A percentile compares a stretch with the other conserved stretches of the same genome.
Conservation (phyloP, 2,329 filamentous ascomycete genomes). For the Zymoseptoria brevis region DNA sequence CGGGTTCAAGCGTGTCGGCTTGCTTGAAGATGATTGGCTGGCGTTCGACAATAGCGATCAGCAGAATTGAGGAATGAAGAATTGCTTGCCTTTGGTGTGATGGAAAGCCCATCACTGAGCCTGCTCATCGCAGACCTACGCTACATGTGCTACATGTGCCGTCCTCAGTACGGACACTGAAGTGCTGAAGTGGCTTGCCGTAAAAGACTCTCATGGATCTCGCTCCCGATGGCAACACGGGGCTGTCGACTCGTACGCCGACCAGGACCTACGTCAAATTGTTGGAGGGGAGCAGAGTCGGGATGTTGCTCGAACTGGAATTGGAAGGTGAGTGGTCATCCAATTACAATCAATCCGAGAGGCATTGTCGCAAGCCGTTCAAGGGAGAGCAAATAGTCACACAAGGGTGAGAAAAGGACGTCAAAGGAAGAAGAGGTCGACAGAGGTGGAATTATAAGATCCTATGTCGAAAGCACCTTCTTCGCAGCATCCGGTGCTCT, state of each 20-base stretch:
- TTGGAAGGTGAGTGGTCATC: no score
- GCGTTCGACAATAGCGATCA: slow-evolving; percentile 6
- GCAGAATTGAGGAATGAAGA: background rate
- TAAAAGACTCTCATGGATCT: background rate
- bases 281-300: no score
- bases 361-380: no score
- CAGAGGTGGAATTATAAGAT: background rate
- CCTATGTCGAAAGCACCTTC: background rate
- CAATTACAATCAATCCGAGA: no score
- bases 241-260: background rate
- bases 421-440: no score
- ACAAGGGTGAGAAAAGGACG: no score
- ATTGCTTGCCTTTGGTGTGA: background rate
- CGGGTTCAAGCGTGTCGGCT: slow-evolving; percentile 5
- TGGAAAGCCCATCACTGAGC: background rate
- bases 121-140: background rate
- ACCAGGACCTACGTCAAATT: background rate
- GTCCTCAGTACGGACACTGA: no score
- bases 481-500: background rate
- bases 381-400: no score
- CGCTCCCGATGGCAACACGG: background rate
- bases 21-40: slow-evolving; percentile 4
- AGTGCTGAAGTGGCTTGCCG: background rate
- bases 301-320: no score
- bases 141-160: no score